Percentiles rank a stretch among this genome's conserved stretches.
phyloP scores from a whole-genome alignment of 257 asterid genomes.

The Penstemon davidsonii region DNA sequence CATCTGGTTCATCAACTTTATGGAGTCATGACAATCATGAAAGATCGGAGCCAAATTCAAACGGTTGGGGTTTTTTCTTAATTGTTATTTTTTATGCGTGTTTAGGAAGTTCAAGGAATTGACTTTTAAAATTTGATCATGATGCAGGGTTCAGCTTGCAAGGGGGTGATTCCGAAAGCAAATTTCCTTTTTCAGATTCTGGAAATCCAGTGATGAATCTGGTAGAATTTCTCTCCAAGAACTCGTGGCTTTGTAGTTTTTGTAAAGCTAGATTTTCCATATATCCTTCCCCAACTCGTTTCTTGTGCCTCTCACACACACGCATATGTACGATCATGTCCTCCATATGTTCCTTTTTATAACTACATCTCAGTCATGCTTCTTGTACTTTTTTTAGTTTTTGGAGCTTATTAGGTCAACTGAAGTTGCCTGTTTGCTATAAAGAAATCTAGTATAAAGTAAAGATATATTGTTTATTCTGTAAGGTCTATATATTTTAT shows the following conservation, averaged over 20 bases:
- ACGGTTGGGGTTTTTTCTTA: constrained; percentile 36
- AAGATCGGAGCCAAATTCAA: constrained; percentile 30
- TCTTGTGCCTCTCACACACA: background rate
- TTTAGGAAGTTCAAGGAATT: background rate
- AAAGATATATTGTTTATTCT: background rate
- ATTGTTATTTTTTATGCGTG: background rate
- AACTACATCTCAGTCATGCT: background rate
- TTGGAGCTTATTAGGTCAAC: background rate
- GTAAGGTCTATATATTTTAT: background rate
- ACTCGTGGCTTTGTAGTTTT: constrained; percentile 7
- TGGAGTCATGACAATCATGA: constrained; percentile 30
- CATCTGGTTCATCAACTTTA: constrained; percentile 28
- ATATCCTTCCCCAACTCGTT: background rate
- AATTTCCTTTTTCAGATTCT: constrained; percentile 52
- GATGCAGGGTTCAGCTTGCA: constrained; percentile 39
- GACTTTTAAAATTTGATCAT: constrained; percentile 12
- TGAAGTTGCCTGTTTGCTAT: background rate
- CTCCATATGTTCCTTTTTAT: constrained; percentile 8
- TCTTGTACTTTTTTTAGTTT: background rate
- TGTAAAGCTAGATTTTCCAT: background rate
- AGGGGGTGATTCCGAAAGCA: constrained; percentile 42
- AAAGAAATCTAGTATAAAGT: background rate
- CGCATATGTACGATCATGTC: background rate
- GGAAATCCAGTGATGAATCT: constrained; percentile 67
- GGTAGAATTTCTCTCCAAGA: constrained; percentile 33